Conservation (phyloP, 768 basidiomycete genomes). For the Cyclocybe aegerita region DNA sequence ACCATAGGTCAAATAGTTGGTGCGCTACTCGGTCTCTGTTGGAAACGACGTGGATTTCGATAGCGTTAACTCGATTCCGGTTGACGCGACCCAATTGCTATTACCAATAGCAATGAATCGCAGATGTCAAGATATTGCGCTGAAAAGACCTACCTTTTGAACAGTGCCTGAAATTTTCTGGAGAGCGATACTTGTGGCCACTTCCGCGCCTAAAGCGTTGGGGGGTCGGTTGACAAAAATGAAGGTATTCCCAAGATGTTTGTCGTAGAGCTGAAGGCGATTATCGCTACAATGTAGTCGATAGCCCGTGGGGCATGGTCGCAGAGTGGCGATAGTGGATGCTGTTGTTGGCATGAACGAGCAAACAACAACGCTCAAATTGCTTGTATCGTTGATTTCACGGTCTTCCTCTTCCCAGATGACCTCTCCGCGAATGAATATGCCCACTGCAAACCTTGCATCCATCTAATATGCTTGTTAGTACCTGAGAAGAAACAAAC, state of each 20-base stretch:
- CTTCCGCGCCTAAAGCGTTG: constrained; percentile 41
- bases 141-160: constrained; percentile 37
- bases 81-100: constrained; percentile 65
- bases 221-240: constrained; percentile 55
- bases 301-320: constrained; percentile 52
- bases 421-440: constrained; percentile 62
- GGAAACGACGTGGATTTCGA: constrained; percentile 70
- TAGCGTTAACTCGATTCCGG: constrained; percentile 45
- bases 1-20: constrained; percentile 66
- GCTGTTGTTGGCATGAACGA: constrained; percentile 59
- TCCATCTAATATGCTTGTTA: constrained; percentile 43
- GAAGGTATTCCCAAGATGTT: constrained; percentile 51
- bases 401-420: constrained; percentile 56
- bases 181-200: constrained; percentile 59
- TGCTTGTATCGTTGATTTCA: constrained; percentile 41
- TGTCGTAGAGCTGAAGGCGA: constrained; percentile 59
- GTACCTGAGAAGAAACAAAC: background rate
- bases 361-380: constrained; percentile 54
- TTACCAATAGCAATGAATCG: background rate
- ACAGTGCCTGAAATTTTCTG: constrained; percentile 58
- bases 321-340: constrained; percentile 44
- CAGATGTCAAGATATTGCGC: background rate
- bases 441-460: constrained; percentile 57
- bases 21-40: constrained; percentile 66
- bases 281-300: constrained; percentile 56